Evolutionary conservation across 805 yeast genomes (phyloP).

Genomic region (Ogataea glucozyma): DNA sequence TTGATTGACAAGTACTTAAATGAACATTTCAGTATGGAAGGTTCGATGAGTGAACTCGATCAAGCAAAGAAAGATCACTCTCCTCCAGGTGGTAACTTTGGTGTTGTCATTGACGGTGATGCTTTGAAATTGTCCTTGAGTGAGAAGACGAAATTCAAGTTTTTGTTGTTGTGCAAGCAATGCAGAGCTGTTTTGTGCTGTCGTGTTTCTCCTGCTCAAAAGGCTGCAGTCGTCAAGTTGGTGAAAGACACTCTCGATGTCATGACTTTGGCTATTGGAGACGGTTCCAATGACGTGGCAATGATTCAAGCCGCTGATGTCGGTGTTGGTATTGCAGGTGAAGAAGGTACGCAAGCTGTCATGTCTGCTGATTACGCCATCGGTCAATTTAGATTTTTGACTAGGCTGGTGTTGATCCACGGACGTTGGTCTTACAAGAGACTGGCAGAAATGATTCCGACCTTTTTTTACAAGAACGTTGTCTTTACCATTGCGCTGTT

Average conservation of each 20-base stretch:
- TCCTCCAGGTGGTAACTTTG: constrained; percentile 67
- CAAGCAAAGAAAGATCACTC: constrained; percentile 59
- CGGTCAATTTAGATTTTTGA: constrained; percentile 76
- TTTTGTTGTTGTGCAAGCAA: constrained; percentile 71
- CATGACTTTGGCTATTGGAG: constrained; percentile 87
- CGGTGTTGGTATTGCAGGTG: constrained; percentile 90
- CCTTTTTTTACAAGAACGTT: constrained; percentile 78
- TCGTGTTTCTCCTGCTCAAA: constrained; percentile 86
- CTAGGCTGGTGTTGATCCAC: constrained; percentile 68
- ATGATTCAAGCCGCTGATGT: constrained; percentile 89
- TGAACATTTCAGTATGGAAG: constrained; percentile 58
- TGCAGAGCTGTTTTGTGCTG: constrained; percentile 84
- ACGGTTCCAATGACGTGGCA: constrained; percentile 87
- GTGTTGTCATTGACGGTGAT: constrained; percentile 78
- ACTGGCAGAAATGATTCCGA: constrained; percentile 80
- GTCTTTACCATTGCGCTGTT: constrained; percentile 71
- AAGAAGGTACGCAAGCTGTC: constrained; percentile 87
- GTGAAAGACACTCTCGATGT: constrained; percentile 75
- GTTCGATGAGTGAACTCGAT: constrained; percentile 57
- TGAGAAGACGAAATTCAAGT: constrained; percentile 48
- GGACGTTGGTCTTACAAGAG: constrained; percentile 88
- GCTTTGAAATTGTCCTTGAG: constrained; percentile 59
- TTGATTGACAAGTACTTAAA: constrained; percentile 54
- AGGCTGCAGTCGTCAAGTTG: constrained; percentile 77
- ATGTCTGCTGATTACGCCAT: constrained; percentile 87